Evolutionary conservation across 2,329 filamentous ascomycete genomes (phyloP).

Genomic region (Drechslerella dactyloides): DNA sequence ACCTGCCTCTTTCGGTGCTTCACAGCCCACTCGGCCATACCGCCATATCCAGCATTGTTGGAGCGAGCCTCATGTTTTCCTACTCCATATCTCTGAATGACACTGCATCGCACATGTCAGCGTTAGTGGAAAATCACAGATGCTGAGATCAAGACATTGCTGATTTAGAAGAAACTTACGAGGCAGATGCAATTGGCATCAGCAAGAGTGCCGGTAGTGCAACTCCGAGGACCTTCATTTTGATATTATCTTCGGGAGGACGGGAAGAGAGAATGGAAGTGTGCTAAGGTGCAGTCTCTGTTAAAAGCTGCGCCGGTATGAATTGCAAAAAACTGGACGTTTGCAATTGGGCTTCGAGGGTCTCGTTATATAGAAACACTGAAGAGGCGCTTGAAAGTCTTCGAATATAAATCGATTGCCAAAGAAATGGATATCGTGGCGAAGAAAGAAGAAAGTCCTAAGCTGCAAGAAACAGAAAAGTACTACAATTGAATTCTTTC

Average conservation of each 20-base stretch:
- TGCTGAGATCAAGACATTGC: neutral
- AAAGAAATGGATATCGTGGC: conserved; percentile 22
- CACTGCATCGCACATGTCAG: neutral
- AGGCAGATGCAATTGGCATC: conserved; percentile 27
- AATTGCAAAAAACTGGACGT: neutral
- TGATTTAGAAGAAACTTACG: conserved; percentile 14
- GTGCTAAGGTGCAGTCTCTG: no score
- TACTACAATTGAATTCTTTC: conserved; percentile 5
- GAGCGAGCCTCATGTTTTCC: neutral
- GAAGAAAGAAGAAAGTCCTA: conserved; percentile 29
- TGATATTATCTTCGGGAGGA: neutral
- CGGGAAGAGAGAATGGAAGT: neutral
- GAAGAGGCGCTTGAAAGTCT: neutral
- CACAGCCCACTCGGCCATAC: neutral
- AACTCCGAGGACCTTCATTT: conserved; percentile 35
- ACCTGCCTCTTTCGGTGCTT: neutral
- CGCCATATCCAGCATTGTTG: neutral
- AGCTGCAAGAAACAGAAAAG: conserved; percentile 18
- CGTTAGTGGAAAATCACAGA: neutral
- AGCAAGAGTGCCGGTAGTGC: conserved; percentile 41
- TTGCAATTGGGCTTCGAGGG: no score
- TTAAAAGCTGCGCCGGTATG: neutral
- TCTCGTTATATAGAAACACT: no score
- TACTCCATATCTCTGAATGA: conserved; percentile 1
- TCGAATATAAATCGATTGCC: neutral